Conservation (phyloP, 768 basidiomycete species). For the Sutorius australiensis region DNA sequence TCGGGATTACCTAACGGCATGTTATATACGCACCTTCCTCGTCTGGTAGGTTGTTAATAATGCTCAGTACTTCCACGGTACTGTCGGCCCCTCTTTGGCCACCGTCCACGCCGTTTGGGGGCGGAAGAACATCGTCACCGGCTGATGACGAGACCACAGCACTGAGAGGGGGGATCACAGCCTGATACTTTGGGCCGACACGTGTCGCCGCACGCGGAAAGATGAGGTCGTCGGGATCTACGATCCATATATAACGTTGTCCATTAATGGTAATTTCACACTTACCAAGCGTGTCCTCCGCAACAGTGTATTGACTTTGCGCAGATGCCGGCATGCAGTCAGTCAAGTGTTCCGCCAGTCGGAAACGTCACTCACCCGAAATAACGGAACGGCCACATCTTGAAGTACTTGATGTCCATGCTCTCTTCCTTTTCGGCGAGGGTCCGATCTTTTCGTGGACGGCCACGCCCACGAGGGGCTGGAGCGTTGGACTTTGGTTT, state of each 20-base stretch:
- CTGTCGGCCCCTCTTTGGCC: slow-evolving; percentile 67
- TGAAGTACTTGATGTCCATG: slow-evolving; percentile 76
- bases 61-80: slow-evolving; percentile 69
- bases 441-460: slow-evolving; percentile 71
- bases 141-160: slow-evolving; percentile 38
- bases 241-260: slow-evolving; percentile 27
- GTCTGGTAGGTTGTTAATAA: slow-evolving; percentile 59
- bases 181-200: slow-evolving; percentile 87
- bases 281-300: slow-evolving; percentile 86
- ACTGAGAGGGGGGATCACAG: slow-evolving; percentile 42
- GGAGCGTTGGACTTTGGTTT: slow-evolving; percentile 71
- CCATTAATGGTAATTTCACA: slow-evolving; percentile 16
- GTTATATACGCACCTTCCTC: slow-evolving; percentile 55
- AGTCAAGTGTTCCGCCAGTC: slow-evolving; percentile 2
- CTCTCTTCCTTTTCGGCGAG: slow-evolving; percentile 77
- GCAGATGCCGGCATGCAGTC: slow-evolving; percentile 9
- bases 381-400: slow-evolving; percentile 94
- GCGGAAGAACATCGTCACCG: background rate
- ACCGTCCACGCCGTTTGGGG: slow-evolving; percentile 16
- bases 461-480: slow-evolving; percentile 65
- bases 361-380: slow-evolving; percentile 68
- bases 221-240: slow-evolving; percentile 95
- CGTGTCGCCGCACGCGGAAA: slow-evolving; percentile 92
- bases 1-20: slow-evolving; percentile 15
- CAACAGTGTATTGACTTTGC: slow-evolving; percentile 79